Conservation (phyloP, 805 yeast genomes). For the Candida coleopterorum region DNA sequence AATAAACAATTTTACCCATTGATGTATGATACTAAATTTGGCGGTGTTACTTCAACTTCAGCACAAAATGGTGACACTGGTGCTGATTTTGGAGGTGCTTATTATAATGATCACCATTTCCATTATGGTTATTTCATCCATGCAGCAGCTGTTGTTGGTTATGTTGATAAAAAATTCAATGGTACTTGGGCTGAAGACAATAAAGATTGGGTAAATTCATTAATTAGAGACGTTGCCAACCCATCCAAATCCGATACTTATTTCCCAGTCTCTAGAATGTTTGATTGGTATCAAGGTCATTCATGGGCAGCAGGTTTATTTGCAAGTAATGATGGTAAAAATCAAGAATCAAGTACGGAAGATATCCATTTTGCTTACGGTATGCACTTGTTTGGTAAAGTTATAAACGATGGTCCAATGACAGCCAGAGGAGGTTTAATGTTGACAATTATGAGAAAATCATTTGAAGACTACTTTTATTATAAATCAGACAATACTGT, state of each 20-base stretch:
- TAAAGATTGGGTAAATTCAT: constrained; percentile 53
- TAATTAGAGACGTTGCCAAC: constrained; percentile 66
- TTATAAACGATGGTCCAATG: constrained; percentile 52
- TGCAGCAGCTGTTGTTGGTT: constrained; percentile 76
- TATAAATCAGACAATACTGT: constrained; percentile 47
- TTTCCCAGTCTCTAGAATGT: constrained; percentile 69
- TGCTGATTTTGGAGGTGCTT: constrained; percentile 66
- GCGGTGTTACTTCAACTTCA: constrained; percentile 54
- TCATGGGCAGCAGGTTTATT: constrained; percentile 76
- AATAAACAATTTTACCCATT: constrained; percentile 48
- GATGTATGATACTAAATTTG: constrained; percentile 50
- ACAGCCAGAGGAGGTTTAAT: constrained; percentile 55
- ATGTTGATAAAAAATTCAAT: constrained; percentile 50
- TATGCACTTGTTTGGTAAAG: constrained; percentile 62
- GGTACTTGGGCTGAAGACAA: constrained; percentile 50
- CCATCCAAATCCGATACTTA: constrained; percentile 50
- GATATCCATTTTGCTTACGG: constrained; percentile 71
- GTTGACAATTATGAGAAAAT: constrained; percentile 52
- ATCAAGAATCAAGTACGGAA: constrained; percentile 70
- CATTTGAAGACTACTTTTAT: constrained; percentile 53
- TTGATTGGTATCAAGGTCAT: constrained; percentile 75
- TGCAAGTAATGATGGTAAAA: constrained; percentile 67
- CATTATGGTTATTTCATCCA: constrained; percentile 82
- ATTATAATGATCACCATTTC: constrained; percentile 84
- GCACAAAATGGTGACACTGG: constrained; percentile 40